Percentiles rank a stretch among this genome's conserved stretches.
Evolutionary conservation across 495 filamentous ascomycete species (phyloP).

Genomic region (Podospora pseudopauciseta): DNA sequence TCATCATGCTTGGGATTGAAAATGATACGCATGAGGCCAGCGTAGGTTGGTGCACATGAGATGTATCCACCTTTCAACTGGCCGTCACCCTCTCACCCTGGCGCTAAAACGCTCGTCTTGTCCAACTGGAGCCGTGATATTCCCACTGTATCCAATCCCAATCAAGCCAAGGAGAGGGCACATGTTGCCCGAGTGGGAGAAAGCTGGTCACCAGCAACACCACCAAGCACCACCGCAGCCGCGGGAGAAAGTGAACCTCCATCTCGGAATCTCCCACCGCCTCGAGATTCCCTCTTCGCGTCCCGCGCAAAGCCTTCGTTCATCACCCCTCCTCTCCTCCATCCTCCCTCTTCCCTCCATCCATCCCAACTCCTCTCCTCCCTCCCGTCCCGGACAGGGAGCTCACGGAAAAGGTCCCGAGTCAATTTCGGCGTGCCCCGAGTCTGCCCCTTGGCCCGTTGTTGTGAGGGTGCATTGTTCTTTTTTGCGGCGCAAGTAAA

Average conservation of each 20-base stretch:
- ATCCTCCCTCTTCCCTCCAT: neutral
- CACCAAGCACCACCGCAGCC: neutral
- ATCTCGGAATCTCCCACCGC: neutral
- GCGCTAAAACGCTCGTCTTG: constrained; percentile 12
- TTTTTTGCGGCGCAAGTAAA: constrained; percentile 27
- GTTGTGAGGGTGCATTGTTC: constrained; percentile 22
- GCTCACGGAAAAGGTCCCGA: constrained; percentile 4
- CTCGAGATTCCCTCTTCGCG: neutral
- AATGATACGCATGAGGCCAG: constrained; percentile 4
- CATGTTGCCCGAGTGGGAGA: constrained; percentile 8
- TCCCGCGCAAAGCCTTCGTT: constrained; percentile 11
- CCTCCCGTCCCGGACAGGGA: constrained; percentile 2
- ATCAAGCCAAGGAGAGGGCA: constrained; percentile 7
- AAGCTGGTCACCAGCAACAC: neutral
- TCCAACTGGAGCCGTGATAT: constrained; percentile 11
- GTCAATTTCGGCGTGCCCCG: constrained; percentile 14
- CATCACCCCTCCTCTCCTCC: constrained; percentile 13
- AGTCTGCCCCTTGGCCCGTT: constrained; percentile 5
- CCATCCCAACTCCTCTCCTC: neutral
- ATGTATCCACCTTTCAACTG: constrained; percentile 9
- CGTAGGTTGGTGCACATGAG: neutral
- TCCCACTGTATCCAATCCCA: constrained; percentile 15
- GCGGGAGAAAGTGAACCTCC: neutral
- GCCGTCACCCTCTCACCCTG: neutral
- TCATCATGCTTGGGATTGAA: constrained; percentile 3